Conservation (phyloP, 2,329 filamentous ascomycete species). For the Coniochaeta prunicola region DNA sequence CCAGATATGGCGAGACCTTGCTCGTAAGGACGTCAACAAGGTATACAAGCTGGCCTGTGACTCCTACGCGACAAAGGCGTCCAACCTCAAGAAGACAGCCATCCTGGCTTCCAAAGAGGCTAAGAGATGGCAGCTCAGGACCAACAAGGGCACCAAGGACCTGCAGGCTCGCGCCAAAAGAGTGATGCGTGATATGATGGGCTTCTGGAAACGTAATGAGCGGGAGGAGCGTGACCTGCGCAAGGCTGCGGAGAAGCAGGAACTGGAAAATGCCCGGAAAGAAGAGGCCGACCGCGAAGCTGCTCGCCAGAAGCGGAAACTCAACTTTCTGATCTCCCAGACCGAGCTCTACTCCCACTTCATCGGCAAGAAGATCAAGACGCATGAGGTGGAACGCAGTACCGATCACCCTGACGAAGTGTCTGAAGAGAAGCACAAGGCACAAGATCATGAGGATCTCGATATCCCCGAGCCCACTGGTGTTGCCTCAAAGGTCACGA, state of each 20-base stretch:
- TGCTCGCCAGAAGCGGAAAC: conserved; percentile 93
- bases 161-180: conserved; percentile 94
- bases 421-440: conserved; percentile 39
- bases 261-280: conserved; percentile 92
- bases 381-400: conserved; percentile 84
- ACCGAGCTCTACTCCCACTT: conserved; percentile 99
- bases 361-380: conserved; percentile 99
- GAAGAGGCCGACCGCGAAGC: conserved; percentile 97
- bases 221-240: conserved; percentile 91
- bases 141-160: conserved; percentile 98
- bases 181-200: conserved; percentile 99
- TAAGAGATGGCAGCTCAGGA: conserved; percentile 92
- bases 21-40: conserved; percentile 88
- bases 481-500: conserved; percentile 67
- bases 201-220: conserved; percentile 99
- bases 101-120: conserved; percentile 96
- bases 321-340: conserved; percentile 98
- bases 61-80: conserved; percentile 78
- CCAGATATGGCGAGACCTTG: conserved; percentile 93
- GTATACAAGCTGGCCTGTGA: conserved; percentile 81
- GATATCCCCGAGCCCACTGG: conserved; percentile 45
- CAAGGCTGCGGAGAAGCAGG: conserved; percentile 89
- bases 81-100: conserved; percentile 97
- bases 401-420: conserved; percentile 73
- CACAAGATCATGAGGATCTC: conserved; percentile 30